Percentiles rank a stretch among this genome's conserved stretches.
Conservation (phyloP, 2,329 filamentous ascomycete genomes). For the Escovopsis sp. region DNA sequence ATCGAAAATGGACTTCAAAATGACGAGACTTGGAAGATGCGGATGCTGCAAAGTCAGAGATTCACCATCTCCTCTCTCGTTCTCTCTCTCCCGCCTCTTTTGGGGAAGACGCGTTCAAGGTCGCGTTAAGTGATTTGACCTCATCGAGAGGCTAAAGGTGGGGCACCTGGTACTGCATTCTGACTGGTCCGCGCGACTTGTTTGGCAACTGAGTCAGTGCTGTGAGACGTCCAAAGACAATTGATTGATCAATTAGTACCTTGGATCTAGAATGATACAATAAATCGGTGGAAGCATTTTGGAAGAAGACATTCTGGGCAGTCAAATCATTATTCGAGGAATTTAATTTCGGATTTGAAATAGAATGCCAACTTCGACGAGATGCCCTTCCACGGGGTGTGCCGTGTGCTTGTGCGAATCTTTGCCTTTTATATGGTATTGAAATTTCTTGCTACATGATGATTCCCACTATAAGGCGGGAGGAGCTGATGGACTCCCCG, state of each 20-base stretch:
- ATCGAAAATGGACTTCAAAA: conserved; percentile 1
- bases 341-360: no score
- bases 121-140: no score
- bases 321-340: background rate
- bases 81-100: background rate
- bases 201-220: no score
- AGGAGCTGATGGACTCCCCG: conserved; percentile 20
- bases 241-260: no score
- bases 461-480: conserved; percentile 12
- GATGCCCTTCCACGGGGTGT: background rate
- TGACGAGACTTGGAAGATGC: conserved; percentile 7
- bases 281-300: background rate
- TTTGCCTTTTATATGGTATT: background rate
- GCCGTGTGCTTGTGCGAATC: background rate
- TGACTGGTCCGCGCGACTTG: no score
- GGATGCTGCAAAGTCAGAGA: conserved; percentile 9
- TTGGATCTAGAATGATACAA: no score
- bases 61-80: no score
- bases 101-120: background rate
- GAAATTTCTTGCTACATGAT: conserved; percentile 4
- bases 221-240: no score
- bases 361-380: no score
- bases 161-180: no score
- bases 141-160: no score
- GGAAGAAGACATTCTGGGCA: background rate